Evolutionary conservation across 2,329 filamentous ascomycete genomes (phyloP).

Genomic region (Drechslera avenae): DNA sequence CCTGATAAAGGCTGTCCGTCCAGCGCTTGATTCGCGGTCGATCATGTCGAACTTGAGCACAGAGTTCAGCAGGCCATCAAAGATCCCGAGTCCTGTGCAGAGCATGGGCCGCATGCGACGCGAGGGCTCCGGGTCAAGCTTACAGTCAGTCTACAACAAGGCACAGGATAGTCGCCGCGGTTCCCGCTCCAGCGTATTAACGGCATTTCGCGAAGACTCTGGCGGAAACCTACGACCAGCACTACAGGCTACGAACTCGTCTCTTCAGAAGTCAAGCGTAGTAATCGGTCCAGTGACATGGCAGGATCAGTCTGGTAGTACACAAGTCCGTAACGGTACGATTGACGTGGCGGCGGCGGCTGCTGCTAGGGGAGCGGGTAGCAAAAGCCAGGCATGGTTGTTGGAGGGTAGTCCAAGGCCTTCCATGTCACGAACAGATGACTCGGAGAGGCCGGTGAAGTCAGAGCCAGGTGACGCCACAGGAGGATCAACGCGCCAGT

Average conservation of each 20-base stretch:
- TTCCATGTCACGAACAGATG: conserved; percentile 6
- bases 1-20: neutral
- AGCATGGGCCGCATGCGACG: conserved; percentile 44
- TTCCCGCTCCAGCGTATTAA: conserved; percentile 40
- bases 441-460: neutral
- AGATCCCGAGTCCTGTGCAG: conserved; percentile 53
- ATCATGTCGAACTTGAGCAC: conserved; percentile 5
- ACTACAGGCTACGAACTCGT: conserved; percentile 28
- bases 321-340: conserved; percentile 25
- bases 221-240: conserved; percentile 16
- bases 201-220: conserved; percentile 31
- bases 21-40: neutral
- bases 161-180: conserved; percentile 28
- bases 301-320: conserved; percentile 26
- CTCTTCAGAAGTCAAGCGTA: conserved; percentile 16
- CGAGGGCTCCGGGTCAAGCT: conserved; percentile 47
- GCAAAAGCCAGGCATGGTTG: conserved; percentile 9
- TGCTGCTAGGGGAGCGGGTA: conserved; percentile 20
- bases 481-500: neutral
- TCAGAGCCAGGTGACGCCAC: conserved; percentile 2
- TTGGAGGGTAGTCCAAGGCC: conserved; percentile 8
- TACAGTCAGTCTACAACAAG: conserved; percentile 36
- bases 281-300: conserved; percentile 13
- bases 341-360: conserved; percentile 31
- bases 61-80: conserved; percentile 36